A percentile compares a stretch with the other conserved stretches of the same genome.
Evolutionary conservation across 306 rosid genomes (phyloP).

Genomic region (Geum urbanum): DNA sequence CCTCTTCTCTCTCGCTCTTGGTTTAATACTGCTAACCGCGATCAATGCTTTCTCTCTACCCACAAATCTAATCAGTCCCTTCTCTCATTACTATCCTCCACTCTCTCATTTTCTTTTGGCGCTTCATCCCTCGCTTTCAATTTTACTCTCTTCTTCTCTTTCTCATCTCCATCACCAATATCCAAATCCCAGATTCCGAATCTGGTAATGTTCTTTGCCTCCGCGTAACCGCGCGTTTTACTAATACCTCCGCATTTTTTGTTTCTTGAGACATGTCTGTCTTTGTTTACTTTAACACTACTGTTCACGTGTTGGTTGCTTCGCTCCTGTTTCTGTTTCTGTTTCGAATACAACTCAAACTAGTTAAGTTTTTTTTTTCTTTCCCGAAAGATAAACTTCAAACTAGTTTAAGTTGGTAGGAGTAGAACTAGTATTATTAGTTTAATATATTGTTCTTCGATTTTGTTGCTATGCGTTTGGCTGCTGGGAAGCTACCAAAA

Average conservation of each 20-base stretch:
- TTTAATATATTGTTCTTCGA: slow-evolving; percentile 22
- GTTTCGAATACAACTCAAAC: background rate
- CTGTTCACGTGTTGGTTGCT: slow-evolving; percentile 31
- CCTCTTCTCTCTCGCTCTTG: background rate
- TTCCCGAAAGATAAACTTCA: background rate
- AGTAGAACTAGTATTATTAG: background rate
- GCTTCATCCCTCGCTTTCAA: slow-evolving; percentile 17
- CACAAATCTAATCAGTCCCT: background rate
- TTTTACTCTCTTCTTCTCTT: background rate
- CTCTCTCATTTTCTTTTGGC: slow-evolving; percentile 5
- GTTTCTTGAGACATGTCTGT: background rate
- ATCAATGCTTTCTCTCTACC: slow-evolving; percentile 1
- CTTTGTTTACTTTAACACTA: background rate
- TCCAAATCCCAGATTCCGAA: too few relatives aligned
- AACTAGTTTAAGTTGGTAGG: background rate
- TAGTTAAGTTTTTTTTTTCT: background rate
- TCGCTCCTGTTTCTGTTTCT: too few relatives aligned
- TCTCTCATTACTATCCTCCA: background rate
- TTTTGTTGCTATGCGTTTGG: slow-evolving; percentile 33
- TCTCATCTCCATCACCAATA: background rate
- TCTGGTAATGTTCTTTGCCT: slow-evolving; percentile 1
- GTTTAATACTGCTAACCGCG: background rate
- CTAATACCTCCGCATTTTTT: background rate
- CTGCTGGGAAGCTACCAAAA: slow-evolving; percentile 25
- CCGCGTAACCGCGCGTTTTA: background rate